Percentiles rank a stretch among this genome's conserved stretches.
These are phyloP conservation scores for Pascua guehoae DNA, from an alignment of 1,284 basidiomycete genomes.

Conservation along the genomic window DNA sequence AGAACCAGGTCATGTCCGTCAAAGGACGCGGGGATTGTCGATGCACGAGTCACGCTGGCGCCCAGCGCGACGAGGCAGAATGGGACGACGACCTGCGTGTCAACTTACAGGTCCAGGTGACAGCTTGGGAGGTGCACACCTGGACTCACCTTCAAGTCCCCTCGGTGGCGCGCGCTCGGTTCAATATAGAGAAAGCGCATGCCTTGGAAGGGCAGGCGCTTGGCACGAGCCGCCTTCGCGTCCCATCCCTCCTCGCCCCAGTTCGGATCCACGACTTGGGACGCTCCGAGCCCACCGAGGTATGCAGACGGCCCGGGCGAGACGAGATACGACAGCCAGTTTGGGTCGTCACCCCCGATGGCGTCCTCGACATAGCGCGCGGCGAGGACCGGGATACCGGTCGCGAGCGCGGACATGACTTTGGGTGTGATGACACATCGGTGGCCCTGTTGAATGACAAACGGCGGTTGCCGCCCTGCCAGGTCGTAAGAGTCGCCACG, in stretches of 20 bases:
- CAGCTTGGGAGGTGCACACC: background rate
- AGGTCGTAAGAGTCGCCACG: conserved; percentile 3
- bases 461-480: conserved; percentile 41
- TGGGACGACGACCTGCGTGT: conserved; percentile 55
- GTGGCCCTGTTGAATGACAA: conserved; percentile 67
- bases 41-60: conserved; percentile 59
- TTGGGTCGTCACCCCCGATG: conserved; percentile 46
- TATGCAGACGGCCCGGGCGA: conserved; percentile 62
- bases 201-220: conserved; percentile 38
- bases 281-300: conserved; percentile 54
- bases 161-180: conserved; percentile 14
- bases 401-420: conserved; percentile 71
- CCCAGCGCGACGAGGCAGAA: conserved; percentile 67
- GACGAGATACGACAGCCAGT: conserved; percentile 65
- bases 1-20: conserved; percentile 63
- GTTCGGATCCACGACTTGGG: conserved; percentile 66
- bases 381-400: conserved; percentile 79
- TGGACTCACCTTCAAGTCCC: conserved; percentile 24
- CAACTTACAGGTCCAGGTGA: background rate
- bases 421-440: conserved; percentile 64
- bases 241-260: conserved; percentile 60
- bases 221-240: conserved; percentile 50
- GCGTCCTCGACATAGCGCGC: conserved; percentile 59
- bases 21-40: conserved; percentile 39
- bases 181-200: conserved; percentile 32